Evolutionary conservation across 1,284 basidiomycete species (phyloP).

Genomic region (Takashimella koratensis): DNA sequence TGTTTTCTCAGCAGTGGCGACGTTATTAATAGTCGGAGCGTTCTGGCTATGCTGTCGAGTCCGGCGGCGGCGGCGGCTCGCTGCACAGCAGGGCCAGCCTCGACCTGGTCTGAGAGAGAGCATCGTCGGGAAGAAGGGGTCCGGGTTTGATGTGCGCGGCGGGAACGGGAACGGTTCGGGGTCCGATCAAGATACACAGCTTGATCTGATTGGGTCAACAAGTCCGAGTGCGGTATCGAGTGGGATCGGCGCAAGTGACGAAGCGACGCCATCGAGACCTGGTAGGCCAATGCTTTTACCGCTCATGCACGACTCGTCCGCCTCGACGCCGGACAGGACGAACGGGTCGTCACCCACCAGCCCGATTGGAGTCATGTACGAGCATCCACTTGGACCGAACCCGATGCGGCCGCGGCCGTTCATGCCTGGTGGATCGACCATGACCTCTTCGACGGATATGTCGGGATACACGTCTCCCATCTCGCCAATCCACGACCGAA

Average conservation of each 20-base stretch:
- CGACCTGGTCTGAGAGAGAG: slow-evolving; percentile 3
- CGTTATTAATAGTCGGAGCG: slow-evolving; percentile 45
- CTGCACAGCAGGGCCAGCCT: slow-evolving; percentile 5
- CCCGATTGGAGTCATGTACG: not conserved
- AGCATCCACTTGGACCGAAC: slow-evolving; percentile 1
- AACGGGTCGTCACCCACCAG: slow-evolving; percentile 5
- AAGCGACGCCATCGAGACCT: not conserved
- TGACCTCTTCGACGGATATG: not conserved
- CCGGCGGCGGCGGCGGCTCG: slow-evolving; percentile 16
- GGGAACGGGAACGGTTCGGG: not conserved
- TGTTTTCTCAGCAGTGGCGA: slow-evolving; percentile 54
- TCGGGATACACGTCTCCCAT: slow-evolving; percentile 5
- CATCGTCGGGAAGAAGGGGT: not conserved
- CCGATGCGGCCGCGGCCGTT: not conserved
- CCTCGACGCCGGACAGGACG: not conserved
- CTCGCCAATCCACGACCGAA: slow-evolving; percentile 7
- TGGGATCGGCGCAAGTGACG: not conserved
- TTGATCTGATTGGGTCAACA: slow-evolving; percentile 19
- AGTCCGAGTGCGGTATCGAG: not conserved
- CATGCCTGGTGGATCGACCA: not conserved
- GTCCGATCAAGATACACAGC: slow-evolving; percentile 10
- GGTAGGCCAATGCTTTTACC: not conserved
- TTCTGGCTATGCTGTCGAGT: slow-evolving; percentile 45
- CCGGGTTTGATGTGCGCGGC: not conserved
- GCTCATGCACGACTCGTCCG: not conserved